phyloP scores from a whole-genome alignment of 805 yeast species.

The Yamadazyma paraphyllophila region DNA sequence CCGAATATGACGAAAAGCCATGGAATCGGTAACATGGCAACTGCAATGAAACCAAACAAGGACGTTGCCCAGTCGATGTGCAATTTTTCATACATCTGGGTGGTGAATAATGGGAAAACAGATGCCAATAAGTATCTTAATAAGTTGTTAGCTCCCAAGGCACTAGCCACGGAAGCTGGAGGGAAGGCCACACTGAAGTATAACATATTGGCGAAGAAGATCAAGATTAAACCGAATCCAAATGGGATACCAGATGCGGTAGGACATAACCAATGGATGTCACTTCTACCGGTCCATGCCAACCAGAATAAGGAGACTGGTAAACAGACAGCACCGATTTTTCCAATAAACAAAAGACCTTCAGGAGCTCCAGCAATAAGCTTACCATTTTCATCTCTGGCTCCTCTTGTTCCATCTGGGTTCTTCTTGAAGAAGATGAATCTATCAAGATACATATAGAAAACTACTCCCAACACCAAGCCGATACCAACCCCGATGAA shows the following conservation, averaged over 20 bases:
- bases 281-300: conserved; percentile 66
- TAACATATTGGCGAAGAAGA: conserved; percentile 67
- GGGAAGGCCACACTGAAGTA: conserved; percentile 74
- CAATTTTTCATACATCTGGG: conserved; percentile 74
- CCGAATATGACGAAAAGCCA: conserved; percentile 66
- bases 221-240: conserved; percentile 70
- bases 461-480: conserved; percentile 50
- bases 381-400: conserved; percentile 57
- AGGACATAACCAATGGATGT: conserved; percentile 77
- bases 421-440: conserved; percentile 51
- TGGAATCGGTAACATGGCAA: conserved; percentile 73
- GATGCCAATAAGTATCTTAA: conserved; percentile 73
- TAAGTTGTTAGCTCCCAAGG: conserved; percentile 84
- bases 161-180: conserved; percentile 77
- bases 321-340: conserved; percentile 63
- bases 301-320: conserved; percentile 77
- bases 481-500: conserved; percentile 75
- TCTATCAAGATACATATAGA: conserved; percentile 52
- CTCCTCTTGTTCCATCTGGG: conserved; percentile 58
- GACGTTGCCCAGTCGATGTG: conserved; percentile 81
- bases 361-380: conserved; percentile 59
- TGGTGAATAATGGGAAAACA: conserved; percentile 80
- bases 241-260: conserved; percentile 74
- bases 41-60: conserved; percentile 59
- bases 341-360: conserved; percentile 55